A percentile compares a stretch with the other conserved stretches of the same genome.
phyloP scores from a whole-genome alignment of 2,329 filamentous ascomycete genomes.

The Phialophora verrucosa region DNA sequence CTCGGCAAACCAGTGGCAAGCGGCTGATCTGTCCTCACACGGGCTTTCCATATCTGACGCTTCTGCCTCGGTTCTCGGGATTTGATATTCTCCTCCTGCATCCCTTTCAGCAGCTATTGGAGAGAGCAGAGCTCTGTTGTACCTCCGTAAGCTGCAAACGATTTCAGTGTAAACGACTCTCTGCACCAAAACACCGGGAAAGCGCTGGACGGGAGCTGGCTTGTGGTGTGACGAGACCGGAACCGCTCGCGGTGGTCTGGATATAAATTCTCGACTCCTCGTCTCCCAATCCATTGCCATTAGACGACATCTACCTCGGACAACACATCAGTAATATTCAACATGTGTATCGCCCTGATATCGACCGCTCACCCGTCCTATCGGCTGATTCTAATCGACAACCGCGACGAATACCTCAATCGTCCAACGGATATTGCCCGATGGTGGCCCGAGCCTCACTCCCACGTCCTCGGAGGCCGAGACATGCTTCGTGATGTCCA shows the following conservation, averaged over 20 bases:
- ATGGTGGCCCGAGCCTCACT: slow-evolving; percentile 64
- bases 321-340: slow-evolving; percentile 13
- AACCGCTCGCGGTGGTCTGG: not conserved
- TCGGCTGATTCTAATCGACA: slow-evolving; percentile 75
- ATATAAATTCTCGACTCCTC: not conserved
- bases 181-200: not conserved
- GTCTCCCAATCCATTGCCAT: not conserved
- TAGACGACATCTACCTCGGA: not conserved
- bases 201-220: not conserved
- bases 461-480: slow-evolving; percentile 64
- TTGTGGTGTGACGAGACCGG: not conserved
- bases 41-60: not conserved
- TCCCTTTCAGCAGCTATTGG: not conserved
- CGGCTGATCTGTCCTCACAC: not conserved
- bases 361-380: slow-evolving; percentile 78
- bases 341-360: slow-evolving; percentile 78
- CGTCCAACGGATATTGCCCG: slow-evolving; percentile 64
- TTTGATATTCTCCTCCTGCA: not conserved
- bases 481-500: slow-evolving; percentile 65
- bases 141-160: not conserved
- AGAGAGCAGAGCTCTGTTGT: not conserved
- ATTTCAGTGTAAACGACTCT: not conserved
- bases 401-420: slow-evolving; percentile 72
- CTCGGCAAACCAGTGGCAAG: not conserved
- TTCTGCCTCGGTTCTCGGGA: not conserved